Base-by-base conservation (phyloP, 2,329 filamentous ascomycete genomes). In the Byssothecium circinans region DNA sequence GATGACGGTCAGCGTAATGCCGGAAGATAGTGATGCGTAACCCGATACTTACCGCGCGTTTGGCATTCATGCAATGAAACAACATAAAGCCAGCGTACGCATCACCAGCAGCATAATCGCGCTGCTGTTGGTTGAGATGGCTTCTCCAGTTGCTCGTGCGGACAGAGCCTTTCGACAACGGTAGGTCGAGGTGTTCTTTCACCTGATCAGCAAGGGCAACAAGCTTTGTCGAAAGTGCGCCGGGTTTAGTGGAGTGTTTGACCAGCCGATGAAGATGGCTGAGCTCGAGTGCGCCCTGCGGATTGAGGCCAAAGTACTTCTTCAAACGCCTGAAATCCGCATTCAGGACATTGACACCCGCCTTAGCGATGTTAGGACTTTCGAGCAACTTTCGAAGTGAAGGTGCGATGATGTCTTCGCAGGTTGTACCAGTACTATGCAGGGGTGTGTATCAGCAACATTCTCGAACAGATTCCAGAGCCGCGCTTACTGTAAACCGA, bases 51-150 rank as follows among this genome's bases (percentile, higher is more conserved):
- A 27, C 36, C 36, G 75, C 71, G 55, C 64, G 50, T 59, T 87
- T 81, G 32, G 82, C 74, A 48, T 96, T 86, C 53, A 96, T 75
- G 4, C 81, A 78, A 45, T 88, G 77, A 60, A 83, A 95, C 0
- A 96, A 75, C 58, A 89, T 86, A 12, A 91, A 71, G 3, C 87
- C 86, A 27, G 90, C 90, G 65, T 96, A 96, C 0, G 90, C 88
- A 70, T 96, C 92, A 0, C 86, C 83, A 2, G 90, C 90, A n/a
- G 91, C 71, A 76, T 80, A 92, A 78, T 80, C 69, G 15, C 89
- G 80, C 65, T 96, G 91, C 8, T 81, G 68, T 54, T 79, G 73
- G 17, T 74, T 78, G 27, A 96, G 72, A 1, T 75, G 62, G 49
- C 75, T 73, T 22, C 82, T 82, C 91, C 92, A 96, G 63, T 92